These are phyloP conservation scores for Eucalyptus decipiens DNA, from an alignment of 345 rosid genomes.

Conservation along the genomic window DNA sequence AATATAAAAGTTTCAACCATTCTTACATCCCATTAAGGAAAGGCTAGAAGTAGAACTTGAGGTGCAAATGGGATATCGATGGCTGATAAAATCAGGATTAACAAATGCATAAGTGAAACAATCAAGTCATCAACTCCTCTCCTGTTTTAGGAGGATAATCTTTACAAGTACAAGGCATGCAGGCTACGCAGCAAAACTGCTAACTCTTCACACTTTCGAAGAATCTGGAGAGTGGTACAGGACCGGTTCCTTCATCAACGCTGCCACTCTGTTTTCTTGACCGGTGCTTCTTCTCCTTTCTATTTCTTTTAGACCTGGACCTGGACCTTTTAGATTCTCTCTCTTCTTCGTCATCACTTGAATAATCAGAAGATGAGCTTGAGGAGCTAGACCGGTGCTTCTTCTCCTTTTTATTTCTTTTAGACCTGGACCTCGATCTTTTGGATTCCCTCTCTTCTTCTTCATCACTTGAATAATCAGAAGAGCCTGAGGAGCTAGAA, in stretches of 20 bases:
- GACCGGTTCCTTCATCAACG: conserved; percentile 49
- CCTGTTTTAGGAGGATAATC: not conserved
- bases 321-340: conserved; percentile 65
- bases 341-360: conserved; percentile 70
- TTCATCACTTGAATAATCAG: conserved; percentile 68
- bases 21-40: not conserved
- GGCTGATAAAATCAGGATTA: not conserved
- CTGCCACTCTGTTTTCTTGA: conserved; percentile 44
- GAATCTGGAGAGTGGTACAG: conserved; percentile 88
- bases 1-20: not conserved
- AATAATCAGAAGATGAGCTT: conserved; percentile 56
- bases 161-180: not conserved
- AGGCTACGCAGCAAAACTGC: not conserved
- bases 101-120: not conserved
- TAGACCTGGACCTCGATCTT: conserved; percentile 76
- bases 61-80: not conserved
- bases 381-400: conserved; percentile 38
- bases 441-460: conserved; percentile 59
- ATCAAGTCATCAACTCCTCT: not conserved
- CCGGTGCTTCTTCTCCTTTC: conserved; percentile 65
- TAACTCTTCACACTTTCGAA: conserved; percentile 63
- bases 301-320: conserved; percentile 59
- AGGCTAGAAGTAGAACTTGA: not conserved
- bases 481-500: conserved; percentile 45
- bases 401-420: conserved; percentile 58